These are phyloP conservation scores for Syncephalastrum monosporum DNA, from an alignment of 371 early-diverging fungal species.

Conservation along the genomic window DNA sequence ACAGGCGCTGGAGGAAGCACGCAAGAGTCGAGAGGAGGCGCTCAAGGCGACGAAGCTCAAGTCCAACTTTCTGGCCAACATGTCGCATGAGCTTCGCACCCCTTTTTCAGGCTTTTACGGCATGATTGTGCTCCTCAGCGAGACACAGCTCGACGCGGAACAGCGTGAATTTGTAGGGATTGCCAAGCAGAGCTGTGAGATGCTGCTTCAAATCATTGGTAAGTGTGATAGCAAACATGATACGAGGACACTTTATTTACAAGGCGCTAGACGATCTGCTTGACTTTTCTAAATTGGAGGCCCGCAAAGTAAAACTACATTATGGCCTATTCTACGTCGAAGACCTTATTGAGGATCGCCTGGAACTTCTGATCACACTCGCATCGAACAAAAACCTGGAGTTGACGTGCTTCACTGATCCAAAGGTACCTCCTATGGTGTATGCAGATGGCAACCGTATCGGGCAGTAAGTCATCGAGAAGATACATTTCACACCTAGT, in stretches of 20 bases:
- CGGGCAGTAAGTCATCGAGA: conserved; percentile 29
- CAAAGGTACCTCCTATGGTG: conserved; percentile 30
- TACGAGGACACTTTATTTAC: too few relatives aligned
- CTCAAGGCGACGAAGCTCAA: conserved; percentile 42
- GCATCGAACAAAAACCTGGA: conserved; percentile 55
- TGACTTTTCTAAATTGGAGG: conserved; percentile 64
- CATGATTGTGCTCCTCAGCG: conserved; percentile 55
- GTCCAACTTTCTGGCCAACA: conserved; percentile 60
- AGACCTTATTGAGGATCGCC: conserved; percentile 53
- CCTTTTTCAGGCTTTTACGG: conserved; percentile 63
- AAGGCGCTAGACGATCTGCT: conserved; percentile 45
- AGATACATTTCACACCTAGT: not conserved
- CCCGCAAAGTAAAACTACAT: conserved; percentile 61
- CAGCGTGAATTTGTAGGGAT: conserved; percentile 62
- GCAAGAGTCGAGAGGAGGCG: conserved; percentile 43
- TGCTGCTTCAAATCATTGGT: conserved; percentile 60
- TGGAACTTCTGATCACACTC: conserved; percentile 53
- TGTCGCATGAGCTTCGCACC: conserved; percentile 54
- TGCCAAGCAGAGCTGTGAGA: conserved; percentile 61
- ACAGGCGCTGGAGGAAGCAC: conserved; percentile 42
- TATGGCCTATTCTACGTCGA: conserved; percentile 52
- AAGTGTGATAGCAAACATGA: not conserved
- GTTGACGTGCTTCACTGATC: conserved; percentile 47
- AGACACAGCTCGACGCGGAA: conserved; percentile 51
- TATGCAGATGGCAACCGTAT: conserved; percentile 54